These are phyloP conservation scores for Pseudogymnoascus sp. DNA, from an alignment of 2,329 filamentous ascomycete genomes.

Conservation along the genomic window DNA sequence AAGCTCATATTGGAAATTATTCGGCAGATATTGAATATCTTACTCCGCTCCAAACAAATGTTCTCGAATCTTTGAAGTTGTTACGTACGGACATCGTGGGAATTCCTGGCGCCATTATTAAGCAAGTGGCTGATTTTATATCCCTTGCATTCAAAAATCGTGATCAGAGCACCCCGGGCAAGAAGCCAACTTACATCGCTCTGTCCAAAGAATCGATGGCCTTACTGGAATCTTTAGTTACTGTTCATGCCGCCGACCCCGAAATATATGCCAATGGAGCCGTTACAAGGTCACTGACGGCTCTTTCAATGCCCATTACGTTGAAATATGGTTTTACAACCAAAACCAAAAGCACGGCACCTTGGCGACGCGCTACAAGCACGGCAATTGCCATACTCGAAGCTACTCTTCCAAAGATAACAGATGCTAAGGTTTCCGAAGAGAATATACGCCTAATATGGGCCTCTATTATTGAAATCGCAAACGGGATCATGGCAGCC, in stretches of 20 bases:
- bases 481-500: slow-evolving; percentile 60
- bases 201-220: slow-evolving; percentile 76
- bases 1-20: slow-evolving; percentile 59
- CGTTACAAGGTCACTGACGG: slow-evolving; percentile 54
- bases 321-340: slow-evolving; percentile 74
- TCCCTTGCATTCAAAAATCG: slow-evolving; percentile 53
- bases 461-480: slow-evolving; percentile 55
- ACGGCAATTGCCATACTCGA: slow-evolving; percentile 60
- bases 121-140: slow-evolving; percentile 60
- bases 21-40: slow-evolving; percentile 63
- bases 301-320: slow-evolving; percentile 59
- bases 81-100: slow-evolving; percentile 57
- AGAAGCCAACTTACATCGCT: slow-evolving; percentile 71
- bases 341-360: slow-evolving; percentile 57
- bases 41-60: slow-evolving; percentile 62
- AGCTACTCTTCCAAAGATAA: slow-evolving; percentile 53
- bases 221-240: slow-evolving; percentile 53
- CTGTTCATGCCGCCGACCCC: slow-evolving; percentile 49
- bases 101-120: slow-evolving; percentile 59
- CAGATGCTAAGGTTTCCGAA: slow-evolving; percentile 38
- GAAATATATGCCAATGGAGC: slow-evolving; percentile 64
- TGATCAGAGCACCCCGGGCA: slow-evolving; percentile 29
- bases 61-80: slow-evolving; percentile 58
- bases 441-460: slow-evolving; percentile 53
- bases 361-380: slow-evolving; percentile 75